Percentiles rank a stretch among this genome's conserved stretches.
Conservation (phyloP, 129 eudicot species). For the Heracleum sosnowskyi region DNA sequence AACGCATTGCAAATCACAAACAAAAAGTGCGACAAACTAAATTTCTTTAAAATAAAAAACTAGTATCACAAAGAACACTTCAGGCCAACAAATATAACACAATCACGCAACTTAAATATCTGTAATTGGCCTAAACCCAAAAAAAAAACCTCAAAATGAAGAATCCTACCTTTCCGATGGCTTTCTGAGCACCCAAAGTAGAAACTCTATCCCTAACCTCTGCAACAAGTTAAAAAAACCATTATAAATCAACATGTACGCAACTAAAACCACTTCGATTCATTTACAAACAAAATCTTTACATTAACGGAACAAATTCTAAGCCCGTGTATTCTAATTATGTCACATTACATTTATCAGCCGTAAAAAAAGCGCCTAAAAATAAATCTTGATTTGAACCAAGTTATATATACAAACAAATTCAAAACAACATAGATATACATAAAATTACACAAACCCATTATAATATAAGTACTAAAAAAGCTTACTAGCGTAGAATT, state of each 20-base stretch:
- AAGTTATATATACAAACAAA: neutral
- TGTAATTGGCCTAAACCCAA: neutral
- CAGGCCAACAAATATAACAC: neutral
- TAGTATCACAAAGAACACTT: neutral
- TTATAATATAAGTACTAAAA: neutral
- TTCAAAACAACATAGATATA: neutral
- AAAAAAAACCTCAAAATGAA: neutral
- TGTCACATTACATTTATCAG: neutral
- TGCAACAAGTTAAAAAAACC: slow-evolving; percentile 17
- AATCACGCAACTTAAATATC: neutral
- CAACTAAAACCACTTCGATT: neutral
- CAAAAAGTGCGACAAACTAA: neutral
- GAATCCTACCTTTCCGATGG: slow-evolving; percentile 50
- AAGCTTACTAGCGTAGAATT: slow-evolving; percentile 55
- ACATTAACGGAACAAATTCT: neutral
- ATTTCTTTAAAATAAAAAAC: neutral
- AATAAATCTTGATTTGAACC: neutral
- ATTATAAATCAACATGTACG: neutral
- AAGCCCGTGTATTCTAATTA: neutral
- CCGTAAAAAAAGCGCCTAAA: neutral
- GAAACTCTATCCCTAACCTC: slow-evolving; percentile 63
- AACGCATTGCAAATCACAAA: neutral
- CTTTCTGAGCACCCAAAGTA: slow-evolving; percentile 51
- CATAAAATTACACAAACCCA: neutral
- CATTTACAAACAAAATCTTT: neutral